These are phyloP conservation scores for Neonectria sp. DNA, from an alignment of 2,329 filamentous ascomycete species.

Conservation along the genomic window DNA sequence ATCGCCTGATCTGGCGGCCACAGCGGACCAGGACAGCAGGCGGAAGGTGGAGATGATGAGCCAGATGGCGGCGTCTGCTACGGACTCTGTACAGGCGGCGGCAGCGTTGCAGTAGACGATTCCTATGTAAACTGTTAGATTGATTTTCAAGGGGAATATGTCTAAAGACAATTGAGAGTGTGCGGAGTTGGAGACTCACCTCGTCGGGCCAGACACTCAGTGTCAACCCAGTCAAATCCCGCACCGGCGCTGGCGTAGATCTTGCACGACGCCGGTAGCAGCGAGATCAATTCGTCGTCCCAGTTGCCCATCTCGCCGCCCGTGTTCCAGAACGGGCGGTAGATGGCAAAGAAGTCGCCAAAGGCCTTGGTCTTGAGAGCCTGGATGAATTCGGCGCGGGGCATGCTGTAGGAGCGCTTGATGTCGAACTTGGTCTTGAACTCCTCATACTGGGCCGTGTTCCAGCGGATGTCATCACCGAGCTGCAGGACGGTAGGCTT, in stretches of 20 bases:
- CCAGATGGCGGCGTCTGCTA: conserved; percentile 47
- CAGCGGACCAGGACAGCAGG: conserved; percentile 45
- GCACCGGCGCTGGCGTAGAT: conserved; percentile 47
- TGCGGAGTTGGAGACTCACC: conserved; percentile 21
- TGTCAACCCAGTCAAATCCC: conserved; percentile 49
- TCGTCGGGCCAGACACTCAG: conserved; percentile 39
- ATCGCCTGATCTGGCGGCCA: conserved; percentile 44
- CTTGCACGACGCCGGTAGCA: conserved; percentile 43
- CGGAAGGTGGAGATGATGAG: conserved; percentile 49
- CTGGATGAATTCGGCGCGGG: conserved; percentile 44
- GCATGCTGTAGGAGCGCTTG: conserved; percentile 46
- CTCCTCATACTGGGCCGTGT: conserved; percentile 43
- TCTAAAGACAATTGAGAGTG: too few species aligned
- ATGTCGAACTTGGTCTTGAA: conserved; percentile 46
- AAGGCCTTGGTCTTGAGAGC: conserved; percentile 43
- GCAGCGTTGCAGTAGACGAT: conserved; percentile 48
- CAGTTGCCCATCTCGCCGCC: conserved; percentile 49
- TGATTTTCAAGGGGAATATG: background rate
- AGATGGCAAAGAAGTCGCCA: conserved; percentile 46
- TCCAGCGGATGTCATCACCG: conserved; percentile 48
- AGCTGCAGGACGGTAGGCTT: conserved; percentile 49
- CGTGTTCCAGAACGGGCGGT: conserved; percentile 48
- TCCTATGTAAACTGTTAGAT: conserved; percentile 28
- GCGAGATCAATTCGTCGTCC: conserved; percentile 45
- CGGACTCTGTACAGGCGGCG: conserved; percentile 46